phyloP scores from a whole-genome alignment of 306 rosid genomes.

The Fragaria nilgerrensis region DNA sequence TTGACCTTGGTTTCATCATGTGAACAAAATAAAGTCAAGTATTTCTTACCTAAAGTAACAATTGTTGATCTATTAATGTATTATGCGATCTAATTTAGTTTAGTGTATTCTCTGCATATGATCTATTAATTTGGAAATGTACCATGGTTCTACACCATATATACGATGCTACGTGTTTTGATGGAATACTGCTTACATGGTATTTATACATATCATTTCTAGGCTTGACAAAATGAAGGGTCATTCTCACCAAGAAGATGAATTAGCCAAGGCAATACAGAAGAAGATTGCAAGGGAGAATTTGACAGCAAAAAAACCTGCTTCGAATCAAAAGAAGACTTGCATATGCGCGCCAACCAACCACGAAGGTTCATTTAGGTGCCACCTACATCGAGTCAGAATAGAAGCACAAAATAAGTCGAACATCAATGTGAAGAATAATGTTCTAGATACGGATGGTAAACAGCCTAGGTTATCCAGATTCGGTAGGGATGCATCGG shows the following conservation, averaged over 20 bases:
- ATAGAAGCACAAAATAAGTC: neutral
- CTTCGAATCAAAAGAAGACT: neutral
- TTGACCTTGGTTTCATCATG: neutral
- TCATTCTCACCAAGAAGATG: constrained; percentile 5
- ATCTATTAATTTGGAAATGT: neutral
- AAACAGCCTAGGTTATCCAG: constrained; percentile 20
- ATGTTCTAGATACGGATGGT: neutral
- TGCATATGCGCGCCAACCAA: constrained; percentile 36
- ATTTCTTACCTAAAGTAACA: neutral
- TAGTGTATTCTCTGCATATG: too few relatives aligned
- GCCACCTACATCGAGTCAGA: constrained; percentile 22
- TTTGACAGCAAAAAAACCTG: neutral
- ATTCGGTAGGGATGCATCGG: constrained; percentile 22
- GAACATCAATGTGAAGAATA: neutral
- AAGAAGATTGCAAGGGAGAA: constrained; percentile 1
- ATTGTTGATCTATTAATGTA: neutral
- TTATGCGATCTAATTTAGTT: neutral
- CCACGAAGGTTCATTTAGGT: constrained; percentile 28
- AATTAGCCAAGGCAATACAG: neutral
- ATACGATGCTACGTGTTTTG: neutral
- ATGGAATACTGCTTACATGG: neutral
- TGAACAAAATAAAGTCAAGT: neutral
- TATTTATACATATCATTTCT: neutral
- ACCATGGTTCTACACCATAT: neutral
- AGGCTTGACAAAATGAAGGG: constrained; percentile 11